Evolutionary conservation across 2,329 filamentous ascomycete species (phyloP).

Genomic region (Capronia epimyces): DNA sequence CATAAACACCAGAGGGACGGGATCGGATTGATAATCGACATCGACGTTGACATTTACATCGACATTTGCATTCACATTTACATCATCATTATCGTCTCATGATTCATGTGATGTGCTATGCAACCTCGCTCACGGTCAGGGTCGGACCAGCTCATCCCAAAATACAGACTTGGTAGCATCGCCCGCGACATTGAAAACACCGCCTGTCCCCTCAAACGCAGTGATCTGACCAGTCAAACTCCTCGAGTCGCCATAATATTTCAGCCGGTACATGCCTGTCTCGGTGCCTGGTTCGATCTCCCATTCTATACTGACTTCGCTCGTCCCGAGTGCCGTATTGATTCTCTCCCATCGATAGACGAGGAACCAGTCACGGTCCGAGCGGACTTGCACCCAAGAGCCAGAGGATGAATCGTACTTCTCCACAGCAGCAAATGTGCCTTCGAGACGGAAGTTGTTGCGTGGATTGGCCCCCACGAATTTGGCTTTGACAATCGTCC

Average conservation of each 20-base stretch:
- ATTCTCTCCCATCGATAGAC: slow-evolving; percentile 74
- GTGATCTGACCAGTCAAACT: slow-evolving; percentile 55
- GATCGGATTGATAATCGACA: too few relatives aligned
- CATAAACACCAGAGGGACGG: too few relatives aligned
- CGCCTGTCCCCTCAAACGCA: slow-evolving; percentile 64
- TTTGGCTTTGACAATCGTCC: slow-evolving; percentile 57
- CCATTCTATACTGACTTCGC: slow-evolving; percentile 75
- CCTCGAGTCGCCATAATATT: slow-evolving; percentile 83
- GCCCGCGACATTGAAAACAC: slow-evolving; percentile 37
- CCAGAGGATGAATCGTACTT: slow-evolving; percentile 43
- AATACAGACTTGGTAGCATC: background rate
- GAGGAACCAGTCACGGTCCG: slow-evolving; percentile 77
- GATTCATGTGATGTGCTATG: too few relatives aligned
- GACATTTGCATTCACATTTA: too few relatives aligned
- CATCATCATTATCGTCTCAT: too few relatives aligned
- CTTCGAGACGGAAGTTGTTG: slow-evolving; percentile 75
- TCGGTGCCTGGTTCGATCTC: slow-evolving; percentile 55
- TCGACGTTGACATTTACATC: too few relatives aligned
- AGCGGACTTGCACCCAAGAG: slow-evolving; percentile 61
- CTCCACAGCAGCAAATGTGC: slow-evolving; percentile 74
- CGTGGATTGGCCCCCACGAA: slow-evolving; percentile 87
- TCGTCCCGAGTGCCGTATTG: slow-evolving; percentile 64
- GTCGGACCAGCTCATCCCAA: slow-evolving; percentile 18
- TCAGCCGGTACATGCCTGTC: slow-evolving; percentile 66
- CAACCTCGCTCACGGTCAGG: too few relatives aligned